phyloP scores from a whole-genome alignment of 306 rosid species.

The Acacia confusa region DNA sequence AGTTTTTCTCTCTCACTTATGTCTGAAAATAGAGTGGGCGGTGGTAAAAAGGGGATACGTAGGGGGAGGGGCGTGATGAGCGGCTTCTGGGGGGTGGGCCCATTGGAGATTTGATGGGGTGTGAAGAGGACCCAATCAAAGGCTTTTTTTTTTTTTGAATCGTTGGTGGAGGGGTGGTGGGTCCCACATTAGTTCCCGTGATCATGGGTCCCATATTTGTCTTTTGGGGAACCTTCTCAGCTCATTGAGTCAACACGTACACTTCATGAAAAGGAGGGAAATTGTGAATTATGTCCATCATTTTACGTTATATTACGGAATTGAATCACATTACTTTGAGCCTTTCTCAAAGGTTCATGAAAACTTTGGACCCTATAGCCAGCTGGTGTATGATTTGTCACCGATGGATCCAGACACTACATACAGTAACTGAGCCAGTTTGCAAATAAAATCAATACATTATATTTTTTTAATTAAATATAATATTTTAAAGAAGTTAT shows the following conservation, averaged over 20 bases:
- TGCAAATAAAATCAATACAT: no score
- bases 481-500: no score
- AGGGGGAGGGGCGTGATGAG: constrained; percentile 45
- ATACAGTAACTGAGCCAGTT: no score
- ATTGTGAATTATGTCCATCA: constrained; percentile 31
- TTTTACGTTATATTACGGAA: not conserved
- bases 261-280: constrained; percentile 41
- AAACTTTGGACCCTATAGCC: no score
- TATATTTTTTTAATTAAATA: no score
- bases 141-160: not conserved
- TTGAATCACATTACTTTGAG: not conserved
- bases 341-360: no score
- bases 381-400: no score
- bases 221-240: constrained; percentile 46
- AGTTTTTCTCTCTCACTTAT: no score
- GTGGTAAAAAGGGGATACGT: not conserved
- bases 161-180: constrained; percentile 22
- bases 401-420: no score
- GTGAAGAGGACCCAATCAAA: not conserved
- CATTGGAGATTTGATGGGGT: constrained; percentile 26
- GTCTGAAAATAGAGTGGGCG: not conserved
- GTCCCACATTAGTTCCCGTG: constrained; percentile 48
- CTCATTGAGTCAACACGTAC: constrained; percentile 45
- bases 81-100: constrained; percentile 41
- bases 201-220: constrained; percentile 53